Percentiles rank a stretch among this genome's conserved stretches.
Evolutionary conservation across 2,329 filamentous ascomycete genomes (phyloP).

Genomic region (Aspergillus melleus): DNA sequence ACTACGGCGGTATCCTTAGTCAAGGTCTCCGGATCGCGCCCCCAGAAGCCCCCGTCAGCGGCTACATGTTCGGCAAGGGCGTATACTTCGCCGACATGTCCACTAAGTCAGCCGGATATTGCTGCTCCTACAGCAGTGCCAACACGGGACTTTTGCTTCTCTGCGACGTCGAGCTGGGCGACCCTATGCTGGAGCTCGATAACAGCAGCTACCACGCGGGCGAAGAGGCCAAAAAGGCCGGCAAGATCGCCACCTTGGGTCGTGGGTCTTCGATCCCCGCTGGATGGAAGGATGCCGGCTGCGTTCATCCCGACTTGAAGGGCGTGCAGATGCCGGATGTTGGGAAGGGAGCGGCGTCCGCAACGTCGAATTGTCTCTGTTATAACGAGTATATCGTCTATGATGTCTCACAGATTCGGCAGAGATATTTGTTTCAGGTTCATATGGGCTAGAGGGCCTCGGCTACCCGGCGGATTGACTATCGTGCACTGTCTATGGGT

Average conservation of each 20-base stretch:
- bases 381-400: constrained; percentile 54
- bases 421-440: constrained; percentile 47
- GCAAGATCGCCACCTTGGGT: constrained; percentile 69
- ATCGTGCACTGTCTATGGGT: no score
- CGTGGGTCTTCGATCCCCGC: constrained; percentile 64
- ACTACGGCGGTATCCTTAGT: constrained; percentile 82
- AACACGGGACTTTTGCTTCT: constrained; percentile 73
- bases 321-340: constrained; percentile 64
- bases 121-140: constrained; percentile 61
- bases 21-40: constrained; percentile 90
- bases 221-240: constrained; percentile 59
- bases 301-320: constrained; percentile 62
- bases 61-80: constrained; percentile 90
- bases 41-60: constrained; percentile 69
- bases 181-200: constrained; percentile 67
- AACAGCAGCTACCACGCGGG: constrained; percentile 63
- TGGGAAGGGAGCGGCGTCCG: not conserved
- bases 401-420: constrained; percentile 49
- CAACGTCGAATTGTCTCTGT: constrained; percentile 10
- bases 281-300: constrained; percentile 73
- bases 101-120: constrained; percentile 80
- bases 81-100: constrained; percentile 86
- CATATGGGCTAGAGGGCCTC: constrained; percentile 32
- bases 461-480: not conserved
- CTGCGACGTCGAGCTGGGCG: constrained; percentile 79